A percentile compares a stretch with the other conserved stretches of the same genome.
phyloP scores from a whole-genome alignment of 768 basidiomycete genomes.

The Psilocybe azurescens region DNA sequence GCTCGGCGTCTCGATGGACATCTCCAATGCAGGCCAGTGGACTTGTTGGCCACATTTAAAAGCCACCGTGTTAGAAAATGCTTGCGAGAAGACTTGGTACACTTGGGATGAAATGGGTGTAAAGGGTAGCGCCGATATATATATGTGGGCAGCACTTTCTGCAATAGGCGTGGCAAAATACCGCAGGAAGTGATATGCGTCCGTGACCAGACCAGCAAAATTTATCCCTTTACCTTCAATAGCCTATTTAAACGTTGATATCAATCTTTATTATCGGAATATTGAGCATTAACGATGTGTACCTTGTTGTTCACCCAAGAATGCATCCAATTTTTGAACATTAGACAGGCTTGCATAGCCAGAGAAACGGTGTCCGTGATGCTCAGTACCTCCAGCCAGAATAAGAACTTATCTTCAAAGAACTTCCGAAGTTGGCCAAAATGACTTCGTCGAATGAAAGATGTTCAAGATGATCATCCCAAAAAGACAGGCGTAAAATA shows the following conservation, averaged over 20 bases:
- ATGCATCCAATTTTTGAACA: constrained; percentile 4
- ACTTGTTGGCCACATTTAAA: constrained; percentile 8
- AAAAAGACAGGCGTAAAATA: constrained; percentile 42
- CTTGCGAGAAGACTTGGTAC: constrained; percentile 9
- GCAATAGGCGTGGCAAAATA: constrained; percentile 33
- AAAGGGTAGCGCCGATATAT: constrained; percentile 43
- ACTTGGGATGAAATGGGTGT: constrained; percentile 31
- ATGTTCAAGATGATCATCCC: constrained; percentile 35
- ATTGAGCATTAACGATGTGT: background rate
- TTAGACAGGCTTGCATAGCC: constrained; percentile 14
- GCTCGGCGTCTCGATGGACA: background rate
- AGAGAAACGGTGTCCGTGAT: constrained; percentile 17
- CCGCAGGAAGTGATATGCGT: constrained; percentile 34
- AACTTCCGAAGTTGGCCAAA: constrained; percentile 20
- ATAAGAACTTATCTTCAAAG: constrained; percentile 30
- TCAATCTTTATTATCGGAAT: background rate
- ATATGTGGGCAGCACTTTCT: constrained; percentile 40
- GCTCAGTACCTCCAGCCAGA: constrained; percentile 45
- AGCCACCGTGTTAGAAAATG: constrained; percentile 19
- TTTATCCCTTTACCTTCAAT: background rate
- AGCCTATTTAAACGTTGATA: background rate
- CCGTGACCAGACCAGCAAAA: constrained; percentile 17
- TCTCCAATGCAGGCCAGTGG: constrained; percentile 2
- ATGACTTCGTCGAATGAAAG: constrained; percentile 9
- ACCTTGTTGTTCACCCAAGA: background rate